Percentiles rank a stretch among this genome's conserved stretches.
Evolutionary conservation across 495 filamentous ascomycete genomes (phyloP).

Genomic region (Talaromyces proteolyticus): DNA sequence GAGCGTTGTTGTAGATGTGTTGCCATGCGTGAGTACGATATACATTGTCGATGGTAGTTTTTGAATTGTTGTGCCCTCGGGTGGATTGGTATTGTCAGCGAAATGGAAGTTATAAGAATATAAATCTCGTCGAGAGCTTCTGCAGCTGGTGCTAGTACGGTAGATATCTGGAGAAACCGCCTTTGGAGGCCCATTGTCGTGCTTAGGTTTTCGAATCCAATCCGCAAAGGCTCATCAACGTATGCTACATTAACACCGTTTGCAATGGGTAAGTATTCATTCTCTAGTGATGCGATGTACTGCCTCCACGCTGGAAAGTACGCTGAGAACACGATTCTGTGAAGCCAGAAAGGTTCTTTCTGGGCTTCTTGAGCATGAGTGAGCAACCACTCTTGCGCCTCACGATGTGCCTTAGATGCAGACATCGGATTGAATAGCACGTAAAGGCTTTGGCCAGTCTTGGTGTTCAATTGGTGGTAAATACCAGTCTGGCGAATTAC

Average conservation of each 20-base stretch:
- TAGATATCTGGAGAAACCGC: slow-evolving; percentile 7
- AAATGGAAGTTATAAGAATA: slow-evolving; percentile 1
- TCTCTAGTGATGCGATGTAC: slow-evolving; percentile 28
- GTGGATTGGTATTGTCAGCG: not conserved
- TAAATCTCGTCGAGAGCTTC: slow-evolving; percentile 20
- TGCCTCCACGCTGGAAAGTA: slow-evolving; percentile 34
- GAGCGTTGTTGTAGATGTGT: slow-evolving; percentile 23
- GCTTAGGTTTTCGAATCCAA: slow-evolving; percentile 21
- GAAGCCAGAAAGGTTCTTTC: slow-evolving; percentile 19
- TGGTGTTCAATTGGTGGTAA: not conserved
- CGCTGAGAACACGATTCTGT: slow-evolving; percentile 26
- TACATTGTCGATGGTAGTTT: slow-evolving; percentile 3
- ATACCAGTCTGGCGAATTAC: slow-evolving; percentile 2
- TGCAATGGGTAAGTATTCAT: slow-evolving; percentile 24
- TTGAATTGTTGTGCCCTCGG: not conserved
- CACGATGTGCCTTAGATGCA: not conserved
- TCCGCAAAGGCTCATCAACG: slow-evolving; percentile 22
- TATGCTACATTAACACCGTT: slow-evolving; percentile 14
- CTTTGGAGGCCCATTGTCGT: slow-evolving; percentile 1
- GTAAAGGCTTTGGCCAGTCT: not conserved
- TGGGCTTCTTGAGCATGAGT: not conserved
- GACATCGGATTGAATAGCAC: slow-evolving; percentile 3
- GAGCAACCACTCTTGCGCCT: not conserved
- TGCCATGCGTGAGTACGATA: slow-evolving; percentile 20
- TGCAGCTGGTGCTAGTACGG: slow-evolving; percentile 13